These are phyloP conservation scores for Diatrype stigma DNA, from an alignment of 2,329 filamentous ascomycete species.

Conservation along the genomic window DNA sequence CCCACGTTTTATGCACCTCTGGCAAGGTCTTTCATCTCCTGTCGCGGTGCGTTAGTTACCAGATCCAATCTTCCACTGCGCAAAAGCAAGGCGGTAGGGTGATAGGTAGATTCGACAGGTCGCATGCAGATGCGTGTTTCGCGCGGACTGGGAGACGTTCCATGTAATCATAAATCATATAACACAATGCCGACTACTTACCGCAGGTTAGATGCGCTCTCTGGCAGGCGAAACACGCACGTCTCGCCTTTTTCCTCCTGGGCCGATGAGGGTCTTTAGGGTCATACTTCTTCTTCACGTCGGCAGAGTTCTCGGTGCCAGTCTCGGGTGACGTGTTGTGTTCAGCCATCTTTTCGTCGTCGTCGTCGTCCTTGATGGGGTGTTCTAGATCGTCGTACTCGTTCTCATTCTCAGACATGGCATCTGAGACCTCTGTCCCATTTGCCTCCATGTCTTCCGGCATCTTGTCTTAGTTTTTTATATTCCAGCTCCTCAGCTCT, in stretches of 20 bases:
- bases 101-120: neutral
- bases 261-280: conserved; percentile 89
- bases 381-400: conserved; percentile 47
- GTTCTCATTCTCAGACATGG: conserved; percentile 56
- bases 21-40: conserved; percentile 95
- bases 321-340: conserved; percentile 38
- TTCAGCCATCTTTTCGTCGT: conserved; percentile 50
- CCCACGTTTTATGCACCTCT: conserved; percentile 89
- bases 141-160: neutral
- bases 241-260: conserved; percentile 88
- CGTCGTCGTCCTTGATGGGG: conserved; percentile 37
- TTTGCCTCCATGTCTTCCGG: conserved; percentile 50
- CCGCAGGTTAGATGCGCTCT: conserved; percentile 96
- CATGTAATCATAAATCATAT: neutral
- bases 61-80: conserved; percentile 3
- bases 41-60: conserved; percentile 17
- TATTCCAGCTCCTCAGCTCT: conserved; percentile 22
- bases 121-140: neutral
- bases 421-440: conserved; percentile 53
- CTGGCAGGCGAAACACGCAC: conserved; percentile 96
- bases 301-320: conserved; percentile 41
- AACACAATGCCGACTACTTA: conserved; percentile 52
- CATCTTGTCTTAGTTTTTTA: conserved; percentile 55
- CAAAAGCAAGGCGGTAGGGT: neutral
- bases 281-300: conserved; percentile 65